Evolutionary conservation across 768 basidiomycete genomes (phyloP), one percentile per base, ranked within the genome.

Genomic region (Tylopilus cervinicoccineus): DNA sequence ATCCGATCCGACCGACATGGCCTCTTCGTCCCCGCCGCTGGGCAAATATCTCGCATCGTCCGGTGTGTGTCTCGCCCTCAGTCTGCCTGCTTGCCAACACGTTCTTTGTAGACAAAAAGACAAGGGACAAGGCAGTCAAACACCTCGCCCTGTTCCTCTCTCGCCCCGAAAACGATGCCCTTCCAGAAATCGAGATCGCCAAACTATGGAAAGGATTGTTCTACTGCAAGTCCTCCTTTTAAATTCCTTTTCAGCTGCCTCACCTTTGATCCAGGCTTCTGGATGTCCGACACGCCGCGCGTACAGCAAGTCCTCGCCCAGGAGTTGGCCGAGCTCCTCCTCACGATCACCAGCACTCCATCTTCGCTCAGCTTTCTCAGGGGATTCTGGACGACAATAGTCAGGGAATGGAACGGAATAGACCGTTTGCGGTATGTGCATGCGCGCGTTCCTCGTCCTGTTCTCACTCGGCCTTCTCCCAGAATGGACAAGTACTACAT

Each of bases 221-320:
- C 67, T 99, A 95, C 68, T 96, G 94, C 93, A 53, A 55, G 83
- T 68, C 6, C 28, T 22, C 40, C 7, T 16, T 33, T 13, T 14
- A 20, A 17, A 22, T 36, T 6, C 20, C 23, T 19, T 28, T 3
- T 23, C 38, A 27, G 4, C 16, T n/a, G 7, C 39, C 31, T 54
- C 49, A 58, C 7, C 13, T 31, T 24, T 33, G 0, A 24, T 4
- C 5, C 33, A 96, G 94, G 95, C 64, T 98, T 93, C 70, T 99
- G 95, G 94, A 97, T 97, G 93, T 97, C 94, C 10, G 95, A 99
- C 70, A 99, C 98, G 64, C 94, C 94, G 5, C 77, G 94, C 9
- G 88, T 97, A 8, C 95, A 98, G 64, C 95, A 98, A 64, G 85
- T 84, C 13, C 77, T 99, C 14, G 92, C 95, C 0, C 74, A 77